Base-by-base conservation (phyloP, 257 asterid species). In the Salvia rosmarinus region DNA sequence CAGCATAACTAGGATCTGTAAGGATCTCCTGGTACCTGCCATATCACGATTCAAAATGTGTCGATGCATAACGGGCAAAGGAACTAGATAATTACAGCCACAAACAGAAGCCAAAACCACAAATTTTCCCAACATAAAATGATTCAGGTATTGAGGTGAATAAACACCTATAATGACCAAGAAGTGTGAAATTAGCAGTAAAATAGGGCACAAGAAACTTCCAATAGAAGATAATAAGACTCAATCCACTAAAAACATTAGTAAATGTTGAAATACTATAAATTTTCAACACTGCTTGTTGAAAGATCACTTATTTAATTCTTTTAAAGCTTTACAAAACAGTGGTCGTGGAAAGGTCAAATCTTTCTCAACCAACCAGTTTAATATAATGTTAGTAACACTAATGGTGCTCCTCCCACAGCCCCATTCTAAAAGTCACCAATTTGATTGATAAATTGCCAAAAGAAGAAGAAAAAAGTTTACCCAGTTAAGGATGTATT, bases 1-100 rank as follows among this genome's bases (percentile, higher is more conserved):
- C 99, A 59, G 99, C 99, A 77, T 94, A 94, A 78, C 99, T 94
- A 67, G 98, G 98, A 79, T 94, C 96, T 0, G 98, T 94, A 73
- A 91, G 89, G 74, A 94, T 94, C 88, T 94, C 99, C 79, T 91
- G 98, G 76, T 94, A 94, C 86, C 96, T 91, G 85, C 60, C 65
- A 69, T 58, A 64, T 55, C 64, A 73, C 25, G 74, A 67, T 19
- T 21, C 69, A 40, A 64, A 39, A 1, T 0, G 37, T 20, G 28
- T 56, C 42, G 11, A 40, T 19, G 50, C 57, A 30, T 40, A 60
- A 79, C 19, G 62, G 62, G 34, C 50, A 39, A 25, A 1, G n/a
- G 19, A 40, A 52, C 28, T 37, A 46, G 51, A 70, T 37, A 30
- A 14, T 59, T 21, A 44, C 17, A 55, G 19, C 25, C 7, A 52